A percentile compares a stretch with the other conserved stretches of the same genome.
Conservation (phyloP, 2,329 filamentous ascomycete genomes). For the Byssothecium circinans region DNA sequence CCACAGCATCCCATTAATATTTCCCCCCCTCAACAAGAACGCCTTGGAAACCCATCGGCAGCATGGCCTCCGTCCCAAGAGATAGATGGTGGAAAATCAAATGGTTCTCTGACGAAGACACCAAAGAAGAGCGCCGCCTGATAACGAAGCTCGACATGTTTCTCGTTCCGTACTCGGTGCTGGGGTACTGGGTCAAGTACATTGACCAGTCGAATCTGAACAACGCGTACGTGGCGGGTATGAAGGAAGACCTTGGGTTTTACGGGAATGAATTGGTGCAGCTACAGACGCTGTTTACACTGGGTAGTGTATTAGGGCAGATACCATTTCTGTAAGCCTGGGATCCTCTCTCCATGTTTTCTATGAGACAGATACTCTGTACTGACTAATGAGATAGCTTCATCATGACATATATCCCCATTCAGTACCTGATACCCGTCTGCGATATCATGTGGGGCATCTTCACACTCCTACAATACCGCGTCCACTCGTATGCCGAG, state of each 20-base stretch:
- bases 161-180: slow-evolving; percentile 16
- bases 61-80: too few relatives aligned
- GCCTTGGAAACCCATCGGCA: too few relatives aligned
- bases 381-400: neutral
- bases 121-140: too few relatives aligned
- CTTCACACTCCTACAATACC: neutral
- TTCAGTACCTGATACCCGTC: neutral
- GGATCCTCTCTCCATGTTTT: slow-evolving; percentile 5
- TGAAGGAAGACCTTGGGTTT: slow-evolving; percentile 16
- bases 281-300: slow-evolving; percentile 41
- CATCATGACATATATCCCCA: neutral
- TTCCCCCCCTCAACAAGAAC: too few relatives aligned
- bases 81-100: too few relatives aligned
- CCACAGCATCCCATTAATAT: too few relatives aligned
- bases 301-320: slow-evolving; percentile 11
- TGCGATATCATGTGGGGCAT: neutral
- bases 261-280: slow-evolving; percentile 57
- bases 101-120: too few relatives aligned
- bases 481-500: neutral
- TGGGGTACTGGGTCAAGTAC: slow-evolving; percentile 21
- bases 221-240: slow-evolving; percentile 45
- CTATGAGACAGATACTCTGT: slow-evolving; percentile 1
- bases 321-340: slow-evolving; percentile 8
- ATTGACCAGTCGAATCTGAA: slow-evolving; percentile 21
- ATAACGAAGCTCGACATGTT: slow-evolving; percentile 21